Percentiles rank a stretch among this genome's conserved stretches.
Conservation (phyloP, 169 alveolate species). For the Plasmodium gallinaceum region DNA sequence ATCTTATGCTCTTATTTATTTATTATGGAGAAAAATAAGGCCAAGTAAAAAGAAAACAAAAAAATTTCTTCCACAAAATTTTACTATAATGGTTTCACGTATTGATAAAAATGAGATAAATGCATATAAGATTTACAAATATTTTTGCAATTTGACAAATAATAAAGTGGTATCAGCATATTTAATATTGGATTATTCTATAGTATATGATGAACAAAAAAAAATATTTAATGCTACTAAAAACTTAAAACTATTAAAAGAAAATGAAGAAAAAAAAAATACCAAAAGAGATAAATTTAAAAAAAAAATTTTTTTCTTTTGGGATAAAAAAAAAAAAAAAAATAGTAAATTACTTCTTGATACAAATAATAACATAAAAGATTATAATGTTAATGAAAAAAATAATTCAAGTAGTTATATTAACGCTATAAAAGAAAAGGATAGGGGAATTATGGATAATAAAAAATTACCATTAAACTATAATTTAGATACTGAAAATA, state of each 20-base stretch:
- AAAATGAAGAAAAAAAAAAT: conserved; percentile 69
- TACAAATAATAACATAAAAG: neutral
- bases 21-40: conserved; percentile 53
- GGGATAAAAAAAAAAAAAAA: conserved; percentile 10
- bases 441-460: neutral
- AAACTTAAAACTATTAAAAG: conserved; percentile 63
- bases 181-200: conserved; percentile 66
- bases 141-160: conserved; percentile 67
- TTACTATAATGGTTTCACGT: conserved; percentile 74
- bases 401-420: neutral
- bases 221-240: conserved; percentile 71
- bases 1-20: conserved; percentile 61
- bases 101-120: conserved; percentile 65
- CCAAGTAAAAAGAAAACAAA: conserved; percentile 71
- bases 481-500: neutral
- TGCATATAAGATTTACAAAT: conserved; percentile 66
- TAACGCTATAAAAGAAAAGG: neutral
- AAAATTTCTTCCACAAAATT: conserved; percentile 66
- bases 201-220: conserved; percentile 56
- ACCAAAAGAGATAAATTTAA: conserved; percentile 26
- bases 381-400: neutral
- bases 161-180: conserved; percentile 72
- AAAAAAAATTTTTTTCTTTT: neutral
- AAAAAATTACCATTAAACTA: neutral
- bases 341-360: neutral